Evolutionary conservation across 768 basidiomycete genomes (phyloP).

Genomic region (Pleurotus salmoneostramineus): DNA sequence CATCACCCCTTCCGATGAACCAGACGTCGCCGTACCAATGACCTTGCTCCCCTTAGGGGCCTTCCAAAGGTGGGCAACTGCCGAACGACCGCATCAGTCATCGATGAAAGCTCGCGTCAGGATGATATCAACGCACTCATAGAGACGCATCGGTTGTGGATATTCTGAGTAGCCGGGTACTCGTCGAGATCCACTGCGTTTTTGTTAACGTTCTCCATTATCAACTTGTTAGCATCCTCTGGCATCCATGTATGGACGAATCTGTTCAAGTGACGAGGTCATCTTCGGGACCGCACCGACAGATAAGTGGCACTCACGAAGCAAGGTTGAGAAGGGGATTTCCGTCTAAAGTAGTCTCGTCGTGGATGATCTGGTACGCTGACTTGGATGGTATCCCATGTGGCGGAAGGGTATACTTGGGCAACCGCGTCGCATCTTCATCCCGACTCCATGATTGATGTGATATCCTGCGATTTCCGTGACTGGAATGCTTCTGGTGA

Average conservation of each 20-base stretch:
- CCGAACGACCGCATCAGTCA: not conserved
- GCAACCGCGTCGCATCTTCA: conserved; percentile 31
- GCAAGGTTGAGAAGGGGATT: conserved; percentile 61
- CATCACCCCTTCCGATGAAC: conserved; percentile 66
- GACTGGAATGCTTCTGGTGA: conserved; percentile 28
- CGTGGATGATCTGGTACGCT: conserved; percentile 48
- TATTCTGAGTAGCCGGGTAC: conserved; percentile 51
- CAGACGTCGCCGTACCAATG: conserved; percentile 62
- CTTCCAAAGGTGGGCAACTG: conserved; percentile 60
- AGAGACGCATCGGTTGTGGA: conserved; percentile 51
- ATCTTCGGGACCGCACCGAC: not conserved
- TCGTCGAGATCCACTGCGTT: conserved; percentile 69
- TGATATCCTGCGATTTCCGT: conserved; percentile 20
- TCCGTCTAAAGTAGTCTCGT: conserved; percentile 55
- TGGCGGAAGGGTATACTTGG: conserved; percentile 43
- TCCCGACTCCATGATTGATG: conserved; percentile 36
- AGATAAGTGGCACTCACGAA: conserved; percentile 39
- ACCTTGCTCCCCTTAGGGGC: conserved; percentile 52
- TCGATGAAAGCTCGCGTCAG: not conserved
- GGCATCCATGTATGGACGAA: conserved; percentile 61
- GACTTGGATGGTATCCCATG: conserved; percentile 38
- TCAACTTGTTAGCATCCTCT: conserved; percentile 47
- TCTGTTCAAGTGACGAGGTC: conserved; percentile 14
- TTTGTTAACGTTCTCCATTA: conserved; percentile 61
- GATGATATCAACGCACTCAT: conserved; percentile 33